phyloP scores from a whole-genome alignment of 2,329 filamentous ascomycete genomes.

The Byssothecium circinans region DNA sequence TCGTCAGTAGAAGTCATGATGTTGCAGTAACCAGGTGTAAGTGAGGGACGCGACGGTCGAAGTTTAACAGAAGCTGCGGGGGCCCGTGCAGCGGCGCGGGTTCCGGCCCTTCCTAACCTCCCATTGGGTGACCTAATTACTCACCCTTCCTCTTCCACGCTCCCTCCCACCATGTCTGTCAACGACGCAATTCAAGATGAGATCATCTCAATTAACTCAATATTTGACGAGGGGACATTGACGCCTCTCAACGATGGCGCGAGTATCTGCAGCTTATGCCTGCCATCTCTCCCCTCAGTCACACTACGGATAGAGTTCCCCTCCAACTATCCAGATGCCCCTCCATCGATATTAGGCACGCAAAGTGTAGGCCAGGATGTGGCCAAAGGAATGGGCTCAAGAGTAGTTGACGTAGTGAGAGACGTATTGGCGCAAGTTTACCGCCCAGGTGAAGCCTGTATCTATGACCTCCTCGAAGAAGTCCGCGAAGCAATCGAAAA shows the following conservation, averaged over 20 bases:
- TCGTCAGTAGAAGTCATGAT: constrained; percentile 26
- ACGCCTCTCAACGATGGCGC: constrained; percentile 23
- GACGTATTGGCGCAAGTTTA: constrained; percentile 69
- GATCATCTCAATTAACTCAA: constrained; percentile 79
- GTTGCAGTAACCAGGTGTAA: constrained; percentile 2
- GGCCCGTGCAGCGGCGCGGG: not conserved
- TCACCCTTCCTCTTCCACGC: not conserved
- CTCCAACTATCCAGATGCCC: constrained; percentile 69
- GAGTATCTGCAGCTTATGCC: constrained; percentile 56
- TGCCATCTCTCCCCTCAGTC: constrained; percentile 64
- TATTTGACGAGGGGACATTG: constrained; percentile 73
- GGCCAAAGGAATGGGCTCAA: constrained; percentile 70
- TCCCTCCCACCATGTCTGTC: constrained; percentile 21
- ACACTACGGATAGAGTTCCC: constrained; percentile 68
- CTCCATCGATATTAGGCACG: constrained; percentile 74
- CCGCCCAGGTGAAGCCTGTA: constrained; percentile 73
- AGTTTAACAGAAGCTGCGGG: not conserved
- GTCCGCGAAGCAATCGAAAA: constrained; percentile 56
- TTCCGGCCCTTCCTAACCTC: not conserved
- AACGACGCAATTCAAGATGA: constrained; percentile 65
- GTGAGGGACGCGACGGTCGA: not conserved
- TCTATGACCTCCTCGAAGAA: constrained; percentile 87
- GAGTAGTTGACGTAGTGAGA: constrained; percentile 69
- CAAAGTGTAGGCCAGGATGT: constrained; percentile 72
- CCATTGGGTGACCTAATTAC: constrained; percentile 3